Base-by-base conservation (phyloP, 805 yeast genomes). In the Ogataea philodendri region DNA sequence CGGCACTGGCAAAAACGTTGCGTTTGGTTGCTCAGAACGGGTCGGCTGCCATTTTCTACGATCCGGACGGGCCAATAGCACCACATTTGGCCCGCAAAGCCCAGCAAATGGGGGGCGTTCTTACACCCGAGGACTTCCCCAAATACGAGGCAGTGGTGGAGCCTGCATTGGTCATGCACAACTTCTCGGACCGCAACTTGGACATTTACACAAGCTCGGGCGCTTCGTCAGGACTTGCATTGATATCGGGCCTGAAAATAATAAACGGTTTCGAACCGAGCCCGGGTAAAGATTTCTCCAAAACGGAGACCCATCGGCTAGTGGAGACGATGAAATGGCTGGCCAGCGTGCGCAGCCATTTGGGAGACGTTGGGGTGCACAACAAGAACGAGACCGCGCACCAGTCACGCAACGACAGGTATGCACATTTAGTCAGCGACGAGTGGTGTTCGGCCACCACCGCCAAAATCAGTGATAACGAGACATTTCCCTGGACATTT, bases 271-370 rank as follows among this genome's bases (percentile, higher is more conserved):
- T 61, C 11, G 54, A 52, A 6, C 37, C 35, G 1, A 64, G 59
- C 26, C 46, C 45, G 9, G 35, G 37, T 7, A 36, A 26, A 10
- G 84, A 78, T 44, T 67, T 70, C 51, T 54, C 55, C 16, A 67
- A 69, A 7, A 40, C 72, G 9, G 69, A 74, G 9, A 65, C 78
- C 3, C 97, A 85, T 51, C 68, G 84, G 37, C 54, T 87, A 6
- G 65, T 87, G 8, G 98, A 90, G 60, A 65, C 84, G 3, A 86
- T 90, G 95, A 90, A 90, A 60, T 90, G 96, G 96, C 73, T 87
- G 74, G 85, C 89, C 0, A 72, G 90, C 9, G 90, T 82, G 0
- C 70, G 97, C 44, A 77, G 89, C n/a, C 74, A 86, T 48, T 68
- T 90, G 16, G 97, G 97, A 0, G 96, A 87, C 51, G 49, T 65